Base-by-base conservation (phyloP, 176 grass and related monocot species). In the Oropetium thomaeum region DNA sequence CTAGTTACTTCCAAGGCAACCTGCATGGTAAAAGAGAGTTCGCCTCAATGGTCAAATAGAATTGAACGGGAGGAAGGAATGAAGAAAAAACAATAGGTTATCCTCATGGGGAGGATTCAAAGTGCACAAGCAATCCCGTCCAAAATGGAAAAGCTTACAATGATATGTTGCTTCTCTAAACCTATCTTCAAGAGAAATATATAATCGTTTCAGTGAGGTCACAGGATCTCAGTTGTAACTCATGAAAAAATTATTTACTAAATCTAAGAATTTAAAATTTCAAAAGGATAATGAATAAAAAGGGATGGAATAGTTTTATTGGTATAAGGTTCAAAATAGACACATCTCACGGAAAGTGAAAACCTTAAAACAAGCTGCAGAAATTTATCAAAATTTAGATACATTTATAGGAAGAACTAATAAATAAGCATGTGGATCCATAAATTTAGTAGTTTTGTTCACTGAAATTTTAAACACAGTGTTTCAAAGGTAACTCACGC, bases 401-500 rank as follows among this genome's bases (percentile, higher is more conserved):
- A 14, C n/a, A 4, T 27, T 58, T 9, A 5, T 16, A 62, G 13
- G 5, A 33, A 33, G 29, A 7, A 29, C 6, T 25, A 22, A 27
- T 3, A 57, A 57, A 8, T 1, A 6, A 16, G 3, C 15, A 14
- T 31, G 33, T 33, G 14, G 5, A 33, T 33, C 15, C 5, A 2
- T 33, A 31, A 55, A 5, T 3, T 10, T 26, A 1, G 16, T 27
- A 8, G 41, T 38, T 28, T 20, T 74, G 11, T 9, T 59, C 25
- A 57, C 1, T 2, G 13, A 61, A 43, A 23, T 28, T 9, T 32
- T 45, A 33, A 11, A 8, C 4, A 48, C 12, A 70, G 14, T 2
- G 20, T 66, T 72, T 58, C 19, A 11, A 17, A 8, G 0, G 52
- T 40, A 60, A 83, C 86, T 80, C 86, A 92, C 96, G 79, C 89